Evolutionary conservation across 306 rosid genomes (phyloP).

Genomic region (Ceratonia siliqua): DNA sequence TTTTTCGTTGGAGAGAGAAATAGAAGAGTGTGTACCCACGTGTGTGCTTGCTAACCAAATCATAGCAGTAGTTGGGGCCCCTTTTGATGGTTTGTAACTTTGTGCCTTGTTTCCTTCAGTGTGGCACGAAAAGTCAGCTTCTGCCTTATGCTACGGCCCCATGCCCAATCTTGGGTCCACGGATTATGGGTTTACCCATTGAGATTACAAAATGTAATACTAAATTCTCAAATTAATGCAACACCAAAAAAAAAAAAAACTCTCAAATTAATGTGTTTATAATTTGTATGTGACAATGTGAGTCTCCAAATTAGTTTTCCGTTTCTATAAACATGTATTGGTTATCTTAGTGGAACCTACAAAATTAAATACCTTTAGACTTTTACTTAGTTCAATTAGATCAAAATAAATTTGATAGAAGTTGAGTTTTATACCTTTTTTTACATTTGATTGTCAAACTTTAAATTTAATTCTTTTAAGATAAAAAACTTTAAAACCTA

Average conservation of each 20-base stretch:
- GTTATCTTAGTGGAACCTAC: neutral
- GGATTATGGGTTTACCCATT: neutral
- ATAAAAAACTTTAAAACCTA: neutral
- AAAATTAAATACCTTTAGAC: too few species aligned
- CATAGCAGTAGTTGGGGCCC: slow-evolving; percentile 21
- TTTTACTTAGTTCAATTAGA: too few species aligned
- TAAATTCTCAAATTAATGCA: neutral
- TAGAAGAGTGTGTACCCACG: slow-evolving; percentile 32
- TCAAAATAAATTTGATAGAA: neutral
- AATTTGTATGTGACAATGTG: too few species aligned
- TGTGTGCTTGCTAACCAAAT: slow-evolving; percentile 36
- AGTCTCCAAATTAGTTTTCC: too few species aligned
- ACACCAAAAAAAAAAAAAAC: too few species aligned
- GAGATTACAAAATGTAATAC: neutral
- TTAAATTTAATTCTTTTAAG: neutral
- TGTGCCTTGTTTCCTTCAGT: slow-evolving; percentile 29
- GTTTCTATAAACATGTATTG: neutral
- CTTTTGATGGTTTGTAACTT: slow-evolving; percentile 12
- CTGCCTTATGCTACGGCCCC: slow-evolving; percentile 20
- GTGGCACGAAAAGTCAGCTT: slow-evolving; percentile 34
- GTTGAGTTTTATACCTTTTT: neutral
- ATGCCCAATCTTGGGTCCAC: neutral
- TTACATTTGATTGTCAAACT: neutral
- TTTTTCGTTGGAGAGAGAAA: neutral
- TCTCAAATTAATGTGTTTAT: too few species aligned